Percentiles rank a stretch among this genome's conserved stretches.
Conservation (phyloP, 768 basidiomycete species). For the Asterophora lycoperdoides region DNA sequence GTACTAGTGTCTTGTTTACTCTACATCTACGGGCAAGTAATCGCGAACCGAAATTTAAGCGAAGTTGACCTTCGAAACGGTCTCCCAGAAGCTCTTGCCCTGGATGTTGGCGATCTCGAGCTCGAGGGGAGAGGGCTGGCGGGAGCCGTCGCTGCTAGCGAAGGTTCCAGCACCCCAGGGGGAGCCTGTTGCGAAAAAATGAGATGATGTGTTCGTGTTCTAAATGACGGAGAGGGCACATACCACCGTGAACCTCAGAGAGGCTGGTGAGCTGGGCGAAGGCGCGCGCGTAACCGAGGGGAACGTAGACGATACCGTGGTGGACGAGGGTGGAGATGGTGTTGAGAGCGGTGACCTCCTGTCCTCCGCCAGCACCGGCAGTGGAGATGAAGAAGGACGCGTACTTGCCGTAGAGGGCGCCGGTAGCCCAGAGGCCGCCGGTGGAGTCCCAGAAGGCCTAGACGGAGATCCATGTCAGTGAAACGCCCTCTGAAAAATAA, state of each 20-base stretch:
- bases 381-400: slow-evolving; percentile 73
- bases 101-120: slow-evolving; percentile 53
- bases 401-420: slow-evolving; percentile 69
- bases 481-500: background rate
- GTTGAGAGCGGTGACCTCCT: slow-evolving; percentile 54
- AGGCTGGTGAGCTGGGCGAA: slow-evolving; percentile 38
- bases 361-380: slow-evolving; percentile 75
- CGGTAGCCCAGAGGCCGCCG: slow-evolving; percentile 57
- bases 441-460: slow-evolving; percentile 80
- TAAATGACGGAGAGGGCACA: slow-evolving; percentile 14
- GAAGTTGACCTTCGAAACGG: slow-evolving; percentile 39
- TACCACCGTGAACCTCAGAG: slow-evolving; percentile 58
- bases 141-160: slow-evolving; percentile 49
- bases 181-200: slow-evolving; percentile 43
- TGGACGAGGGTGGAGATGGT: slow-evolving; percentile 59
- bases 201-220: background rate
- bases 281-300: slow-evolving; percentile 60
- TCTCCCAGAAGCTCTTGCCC: slow-evolving; percentile 52
- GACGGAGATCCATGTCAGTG: background rate
- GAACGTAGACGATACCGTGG: slow-evolving; percentile 70
- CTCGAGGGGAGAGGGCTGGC: slow-evolving; percentile 57
- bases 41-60: slow-evolving; percentile 4
- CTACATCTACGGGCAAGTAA: background rate
- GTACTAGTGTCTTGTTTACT: too few species aligned
- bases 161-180: slow-evolving; percentile 81